Base-by-base conservation (phyloP, 768 basidiomycete species). In the Phylloporus sp. region DNA sequence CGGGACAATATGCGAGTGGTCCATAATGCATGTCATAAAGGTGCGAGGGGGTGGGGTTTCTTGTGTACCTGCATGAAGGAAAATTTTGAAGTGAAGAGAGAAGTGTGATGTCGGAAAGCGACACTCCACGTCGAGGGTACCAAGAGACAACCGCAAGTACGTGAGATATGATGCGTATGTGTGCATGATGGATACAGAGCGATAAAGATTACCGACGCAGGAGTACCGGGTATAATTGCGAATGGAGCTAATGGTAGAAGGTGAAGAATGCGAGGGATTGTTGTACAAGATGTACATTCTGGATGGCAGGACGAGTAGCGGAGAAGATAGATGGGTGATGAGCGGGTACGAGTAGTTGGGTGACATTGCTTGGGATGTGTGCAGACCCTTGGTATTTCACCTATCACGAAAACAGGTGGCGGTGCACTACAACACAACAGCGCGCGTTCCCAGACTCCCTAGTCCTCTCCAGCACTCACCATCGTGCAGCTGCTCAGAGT, bases 401-500 rank as follows among this genome's bases (percentile, higher is more conserved):
- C 53, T 49, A 61, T 50, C 55, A 63, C 42, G 54, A 59, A 55
- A 64, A 63, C 55, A 61, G 41, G 46, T 32, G 38, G 47, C 42
- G 60, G 38, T 51, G 62, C 57, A 57, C 54, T 62, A 67, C 57
- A 61, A 53, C 63, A 59, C 55, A 51, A 45, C 42, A 51, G 48
- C 44, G 63, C 53, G 53, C 50, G 48, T 47, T 56, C 48, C 55
- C 49, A 53, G 32, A 49, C 53, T 36, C 47, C 46, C n/a, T 35
- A 44, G 33, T 52, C 60, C 58, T 40, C 53, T 44, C 56, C 52
- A 32, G 38, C 40, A 52, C 40, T 50, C 52, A 56, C 61, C 56
- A 49, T 42, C 48, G 46, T 54, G 49, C 46, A 36, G 14, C 36
- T 44, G 50, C 56, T 71, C 71, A 87, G 69, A 87, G 77, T 58